phyloP scores from a whole-genome alignment of 495 filamentous ascomycete genomes.

The Ascobolus immersus region DNA sequence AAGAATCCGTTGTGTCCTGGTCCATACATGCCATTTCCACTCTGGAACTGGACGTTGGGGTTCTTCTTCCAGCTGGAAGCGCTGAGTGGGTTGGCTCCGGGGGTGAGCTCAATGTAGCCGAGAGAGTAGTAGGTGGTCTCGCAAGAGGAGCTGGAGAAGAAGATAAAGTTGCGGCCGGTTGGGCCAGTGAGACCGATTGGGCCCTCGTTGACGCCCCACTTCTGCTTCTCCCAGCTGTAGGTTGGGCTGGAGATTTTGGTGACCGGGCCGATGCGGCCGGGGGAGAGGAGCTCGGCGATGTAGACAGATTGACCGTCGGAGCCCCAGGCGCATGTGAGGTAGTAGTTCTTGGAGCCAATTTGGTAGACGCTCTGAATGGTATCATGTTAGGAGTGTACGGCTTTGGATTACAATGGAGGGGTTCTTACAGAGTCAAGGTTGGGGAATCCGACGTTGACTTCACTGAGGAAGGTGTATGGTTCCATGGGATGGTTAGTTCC shows the following conservation, averaged over 20 bases:
- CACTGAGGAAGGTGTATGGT: not conserved
- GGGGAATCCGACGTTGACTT: not conserved
- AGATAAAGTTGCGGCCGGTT: conserved; percentile 24
- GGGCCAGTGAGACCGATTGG: too few species aligned
- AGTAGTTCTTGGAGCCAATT: conserved; percentile 18
- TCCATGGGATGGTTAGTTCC: not conserved
- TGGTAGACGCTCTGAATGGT: too few species aligned
- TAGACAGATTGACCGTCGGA: too few species aligned
- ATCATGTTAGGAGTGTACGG: too few species aligned
- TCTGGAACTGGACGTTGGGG: too few species aligned
- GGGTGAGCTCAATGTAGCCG: conserved; percentile 24
- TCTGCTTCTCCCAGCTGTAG: conserved; percentile 23
- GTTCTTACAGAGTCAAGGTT: not conserved
- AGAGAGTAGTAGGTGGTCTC: conserved; percentile 28
- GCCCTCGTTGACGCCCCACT: conserved; percentile 30
- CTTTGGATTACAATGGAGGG: not conserved
- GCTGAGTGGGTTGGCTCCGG: conserved; percentile 17
- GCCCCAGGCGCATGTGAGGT: conserved; percentile 25
- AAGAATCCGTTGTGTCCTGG: conserved; percentile 30
- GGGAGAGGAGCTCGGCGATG: conserved; percentile 18
- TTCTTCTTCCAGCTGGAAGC: conserved; percentile 23
- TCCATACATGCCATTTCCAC: conserved; percentile 26
- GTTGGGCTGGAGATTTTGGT: conserved; percentile 23
- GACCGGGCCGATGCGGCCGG: conserved; percentile 12
- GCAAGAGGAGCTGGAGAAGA: conserved; percentile 27